phyloP scores from a whole-genome alignment of 1,284 basidiomycete genomes.

The Schizophyllum amplum region DNA sequence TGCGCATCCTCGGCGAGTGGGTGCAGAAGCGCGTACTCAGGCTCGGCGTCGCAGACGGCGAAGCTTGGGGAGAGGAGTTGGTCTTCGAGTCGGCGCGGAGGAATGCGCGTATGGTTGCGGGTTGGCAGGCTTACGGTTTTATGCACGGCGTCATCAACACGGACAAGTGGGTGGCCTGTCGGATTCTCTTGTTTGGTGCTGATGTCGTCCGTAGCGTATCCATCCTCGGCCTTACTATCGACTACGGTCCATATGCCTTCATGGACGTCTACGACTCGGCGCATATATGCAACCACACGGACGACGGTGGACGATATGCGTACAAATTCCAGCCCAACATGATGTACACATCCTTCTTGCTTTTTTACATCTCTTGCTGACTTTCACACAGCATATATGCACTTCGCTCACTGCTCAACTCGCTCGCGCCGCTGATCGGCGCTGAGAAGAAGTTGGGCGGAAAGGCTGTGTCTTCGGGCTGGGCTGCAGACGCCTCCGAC shows the following conservation, averaged over 20 bases:
- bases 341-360: conserved; percentile 31
- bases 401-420: conserved; percentile 63
- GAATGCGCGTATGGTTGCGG: conserved; percentile 88
- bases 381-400: conserved; percentile 56
- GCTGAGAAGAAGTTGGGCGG: conserved; percentile 54
- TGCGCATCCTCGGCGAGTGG: conserved; percentile 72
- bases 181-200: neutral
- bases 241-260: conserved; percentile 93
- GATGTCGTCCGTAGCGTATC: conserved; percentile 47
- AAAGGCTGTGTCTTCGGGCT: conserved; percentile 49
- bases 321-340: conserved; percentile 64
- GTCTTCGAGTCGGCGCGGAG: conserved; percentile 72
- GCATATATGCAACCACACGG: conserved; percentile 93
- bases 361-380: conserved; percentile 1
- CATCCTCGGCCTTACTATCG: conserved; percentile 86
- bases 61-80: conserved; percentile 62
- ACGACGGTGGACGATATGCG: conserved; percentile 79
- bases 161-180: conserved; percentile 62
- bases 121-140: conserved; percentile 91
- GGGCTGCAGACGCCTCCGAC: conserved; percentile 47
- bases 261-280: conserved; percentile 85
- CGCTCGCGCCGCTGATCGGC: conserved; percentile 78
- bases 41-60: conserved; percentile 37
- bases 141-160: conserved; percentile 97
- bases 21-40: conserved; percentile 52